Evolutionary conservation across 1,139 yeast species (phyloP).

Genomic region (Geotrichum bryndzae): DNA sequence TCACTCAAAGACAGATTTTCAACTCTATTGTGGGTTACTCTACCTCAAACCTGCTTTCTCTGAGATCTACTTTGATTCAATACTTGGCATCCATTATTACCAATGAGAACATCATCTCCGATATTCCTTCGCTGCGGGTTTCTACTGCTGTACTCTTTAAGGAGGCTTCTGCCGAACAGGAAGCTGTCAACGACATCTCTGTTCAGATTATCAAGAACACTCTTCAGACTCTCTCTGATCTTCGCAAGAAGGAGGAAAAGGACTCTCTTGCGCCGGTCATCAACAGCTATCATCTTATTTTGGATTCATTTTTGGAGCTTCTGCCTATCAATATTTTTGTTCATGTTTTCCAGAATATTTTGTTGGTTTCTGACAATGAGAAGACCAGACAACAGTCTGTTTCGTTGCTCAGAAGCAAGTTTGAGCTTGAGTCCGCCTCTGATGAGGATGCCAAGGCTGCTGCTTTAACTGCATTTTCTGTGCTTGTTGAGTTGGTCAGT

Average conservation of each 20-base stretch:
- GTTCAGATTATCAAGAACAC: slow-evolving; percentile 22
- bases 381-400: slow-evolving; percentile 36
- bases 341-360: slow-evolving; percentile 53
- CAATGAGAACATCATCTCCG: slow-evolving; percentile 27
- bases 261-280: slow-evolving; percentile 4
- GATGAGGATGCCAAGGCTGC: slow-evolving; percentile 36
- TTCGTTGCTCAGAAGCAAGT: slow-evolving; percentile 58
- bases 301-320: slow-evolving; percentile 58
- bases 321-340: slow-evolving; percentile 73
- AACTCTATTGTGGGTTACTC: slow-evolving; percentile 54
- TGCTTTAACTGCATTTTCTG: slow-evolving; percentile 29
- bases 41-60: slow-evolving; percentile 44
- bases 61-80: slow-evolving; percentile 46
- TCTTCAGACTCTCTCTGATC: slow-evolving; percentile 17
- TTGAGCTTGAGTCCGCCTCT: slow-evolving; percentile 41
- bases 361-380: slow-evolving; percentile 34
- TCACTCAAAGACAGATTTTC: slow-evolving; percentile 55
- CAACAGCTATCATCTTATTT: slow-evolving; percentile 39
- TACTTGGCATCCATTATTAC: slow-evolving; percentile 34
- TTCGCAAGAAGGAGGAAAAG: slow-evolving; percentile 3
- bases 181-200: slow-evolving; percentile 18
- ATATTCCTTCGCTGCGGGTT: slow-evolving; percentile 30
- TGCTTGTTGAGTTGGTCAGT: slow-evolving; percentile 21
- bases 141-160: slow-evolving; percentile 22
- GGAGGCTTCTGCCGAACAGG: slow-evolving; percentile 17